These are phyloP conservation scores for Venturia asperata DNA, from an alignment of 2,329 filamentous ascomycete genomes.

Conservation along the genomic window DNA sequence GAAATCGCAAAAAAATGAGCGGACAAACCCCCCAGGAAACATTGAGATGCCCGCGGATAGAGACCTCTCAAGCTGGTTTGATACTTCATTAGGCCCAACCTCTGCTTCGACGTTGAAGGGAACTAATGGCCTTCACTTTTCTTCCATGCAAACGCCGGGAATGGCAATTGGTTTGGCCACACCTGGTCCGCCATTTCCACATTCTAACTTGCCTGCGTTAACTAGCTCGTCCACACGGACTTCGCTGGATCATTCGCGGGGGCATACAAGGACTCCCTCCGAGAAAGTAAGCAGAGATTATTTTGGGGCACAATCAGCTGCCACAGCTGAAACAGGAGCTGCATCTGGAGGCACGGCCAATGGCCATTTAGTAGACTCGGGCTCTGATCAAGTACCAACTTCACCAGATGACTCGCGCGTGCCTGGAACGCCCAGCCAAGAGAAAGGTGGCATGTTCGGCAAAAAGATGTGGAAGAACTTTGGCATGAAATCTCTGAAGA, in stretches of 20 bases:
- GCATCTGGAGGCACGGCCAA: constrained; percentile 42
- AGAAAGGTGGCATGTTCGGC: constrained; percentile 19
- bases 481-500: constrained; percentile 74
- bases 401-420: constrained; percentile 10
- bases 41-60: constrained; percentile 52
- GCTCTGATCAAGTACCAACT: constrained; percentile 28
- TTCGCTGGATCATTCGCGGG: background rate
- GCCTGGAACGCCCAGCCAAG: constrained; percentile 39
- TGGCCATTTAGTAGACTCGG: constrained; percentile 42
- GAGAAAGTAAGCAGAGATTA: constrained; percentile 6
- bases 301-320: background rate
- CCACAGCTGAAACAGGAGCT: constrained; percentile 1
- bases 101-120: constrained; percentile 49
- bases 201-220: background rate
- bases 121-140: constrained; percentile 52
- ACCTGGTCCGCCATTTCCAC: constrained; percentile 44
- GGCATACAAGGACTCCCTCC: constrained; percentile 1
- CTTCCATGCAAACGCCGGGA: constrained; percentile 63
- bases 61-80: constrained; percentile 41
- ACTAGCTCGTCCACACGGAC: background rate
- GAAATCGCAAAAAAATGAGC: constrained; percentile 40
- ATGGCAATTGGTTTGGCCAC: constrained; percentile 72
- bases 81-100: constrained; percentile 34
- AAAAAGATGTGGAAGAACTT: constrained; percentile 69
- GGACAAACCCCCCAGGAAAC: constrained; percentile 37